Conservation (phyloP, 768 basidiomycete genomes). For the Podaxis rugospora region DNA sequence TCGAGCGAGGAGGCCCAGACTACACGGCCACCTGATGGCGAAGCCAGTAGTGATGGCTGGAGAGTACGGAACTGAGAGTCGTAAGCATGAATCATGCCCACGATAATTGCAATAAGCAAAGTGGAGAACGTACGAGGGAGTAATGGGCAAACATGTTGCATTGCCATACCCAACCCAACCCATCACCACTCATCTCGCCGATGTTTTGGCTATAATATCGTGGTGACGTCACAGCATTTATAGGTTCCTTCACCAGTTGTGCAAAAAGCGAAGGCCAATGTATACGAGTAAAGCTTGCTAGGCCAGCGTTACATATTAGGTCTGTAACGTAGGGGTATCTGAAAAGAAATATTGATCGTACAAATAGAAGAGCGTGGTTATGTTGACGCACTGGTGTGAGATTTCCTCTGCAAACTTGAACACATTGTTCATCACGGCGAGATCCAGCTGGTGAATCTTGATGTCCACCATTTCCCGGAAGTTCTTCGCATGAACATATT, state of each 20-base stretch:
- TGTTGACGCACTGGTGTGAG: slow-evolving; percentile 42
- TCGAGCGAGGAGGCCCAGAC: slow-evolving; percentile 80
- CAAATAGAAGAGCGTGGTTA: not conserved
- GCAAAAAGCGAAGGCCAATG: slow-evolving; percentile 41
- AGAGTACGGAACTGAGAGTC: slow-evolving; percentile 56
- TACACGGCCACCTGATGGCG: slow-evolving; percentile 51
- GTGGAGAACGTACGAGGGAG: slow-evolving; percentile 50
- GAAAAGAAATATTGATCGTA: not conserved
- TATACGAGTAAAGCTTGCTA: slow-evolving; percentile 52
- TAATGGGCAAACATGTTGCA: slow-evolving; percentile 84
- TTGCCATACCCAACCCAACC: slow-evolving; percentile 80
- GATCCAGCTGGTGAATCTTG: slow-evolving; percentile 59
- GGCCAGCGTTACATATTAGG: slow-evolving; percentile 76
- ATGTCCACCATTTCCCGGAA: slow-evolving; percentile 61
- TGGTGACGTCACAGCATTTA: slow-evolving; percentile 50
- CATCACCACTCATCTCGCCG: slow-evolving; percentile 62
- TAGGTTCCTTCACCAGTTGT: slow-evolving; percentile 43
- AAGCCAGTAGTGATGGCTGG: slow-evolving; percentile 45
- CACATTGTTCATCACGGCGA: slow-evolving; percentile 55
- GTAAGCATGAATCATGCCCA: not conserved
- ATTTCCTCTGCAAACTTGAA: slow-evolving; percentile 59
- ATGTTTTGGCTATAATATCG: slow-evolving; percentile 50
- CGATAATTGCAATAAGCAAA: not conserved
- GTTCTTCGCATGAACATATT: slow-evolving; percentile 48
- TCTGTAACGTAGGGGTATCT: slow-evolving; percentile 83